Percentiles rank a stretch among this genome's conserved stretches.
These are phyloP conservation scores for Fusarium oxysporum DNA, from an alignment of 2,329 filamentous ascomycete species.

Conservation along the genomic window DNA sequence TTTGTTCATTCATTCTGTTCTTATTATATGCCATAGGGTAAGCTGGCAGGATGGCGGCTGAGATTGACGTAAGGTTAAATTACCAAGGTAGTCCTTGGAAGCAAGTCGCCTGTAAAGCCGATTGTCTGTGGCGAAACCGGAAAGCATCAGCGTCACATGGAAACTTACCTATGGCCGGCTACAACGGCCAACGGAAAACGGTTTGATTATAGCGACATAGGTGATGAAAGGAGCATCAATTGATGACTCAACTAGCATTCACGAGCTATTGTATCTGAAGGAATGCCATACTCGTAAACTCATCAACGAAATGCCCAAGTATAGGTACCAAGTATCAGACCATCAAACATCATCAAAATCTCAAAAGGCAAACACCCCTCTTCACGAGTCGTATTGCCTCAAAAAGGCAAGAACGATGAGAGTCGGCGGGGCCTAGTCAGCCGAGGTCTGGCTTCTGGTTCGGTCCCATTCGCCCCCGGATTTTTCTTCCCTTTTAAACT, in stretches of 20 bases:
- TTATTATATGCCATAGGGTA: background rate
- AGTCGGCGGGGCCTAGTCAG: conserved; percentile 25
- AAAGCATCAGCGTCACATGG: conserved; percentile 37
- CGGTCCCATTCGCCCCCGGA: conserved; percentile 43
- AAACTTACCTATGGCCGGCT: conserved; percentile 10
- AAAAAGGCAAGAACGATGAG: conserved; percentile 26
- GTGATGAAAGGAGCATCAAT: background rate
- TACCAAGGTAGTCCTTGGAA: background rate
- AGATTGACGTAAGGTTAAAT: conserved; percentile 8
- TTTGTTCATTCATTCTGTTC: background rate
- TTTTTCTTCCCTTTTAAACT: conserved; percentile 44
- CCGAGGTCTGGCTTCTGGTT: conserved; percentile 40
- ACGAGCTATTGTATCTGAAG: background rate
- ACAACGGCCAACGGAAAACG: conserved; percentile 12
- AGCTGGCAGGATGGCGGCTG: background rate
- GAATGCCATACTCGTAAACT: background rate
- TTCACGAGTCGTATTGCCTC: conserved; percentile 3
- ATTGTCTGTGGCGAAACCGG: conserved; percentile 24
- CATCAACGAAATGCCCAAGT: background rate
- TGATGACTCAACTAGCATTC: background rate
- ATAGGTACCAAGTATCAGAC: background rate
- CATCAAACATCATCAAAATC: background rate
- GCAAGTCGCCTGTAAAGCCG: background rate
- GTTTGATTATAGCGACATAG: background rate
- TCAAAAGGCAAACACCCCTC: background rate